A percentile compares a stretch with the other conserved stretches of the same genome.
These are phyloP conservation scores for Fusarium subtropicale DNA, from an alignment of 2,329 filamentous ascomycete species.

Conservation along the genomic window DNA sequence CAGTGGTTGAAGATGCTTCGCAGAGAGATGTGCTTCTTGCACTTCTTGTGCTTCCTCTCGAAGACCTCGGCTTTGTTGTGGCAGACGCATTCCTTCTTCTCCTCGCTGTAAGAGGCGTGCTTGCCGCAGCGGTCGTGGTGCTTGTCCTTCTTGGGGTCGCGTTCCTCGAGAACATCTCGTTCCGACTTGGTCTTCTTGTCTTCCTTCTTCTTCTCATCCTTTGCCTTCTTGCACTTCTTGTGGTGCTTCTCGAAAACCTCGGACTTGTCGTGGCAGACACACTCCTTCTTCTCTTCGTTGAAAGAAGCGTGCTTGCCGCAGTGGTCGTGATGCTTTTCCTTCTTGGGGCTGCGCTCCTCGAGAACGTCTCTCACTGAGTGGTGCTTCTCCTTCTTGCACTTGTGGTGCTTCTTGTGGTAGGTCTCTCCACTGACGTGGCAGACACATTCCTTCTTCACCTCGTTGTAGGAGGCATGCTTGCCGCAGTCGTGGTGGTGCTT, in stretches of 20 bases:
- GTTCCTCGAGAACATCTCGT: not conserved
- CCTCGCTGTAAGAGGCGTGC: not conserved
- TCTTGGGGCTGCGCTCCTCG: not conserved
- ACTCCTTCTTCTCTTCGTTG: constrained; percentile 1
- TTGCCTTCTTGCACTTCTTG: constrained; percentile 12
- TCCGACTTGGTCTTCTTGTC: not conserved
- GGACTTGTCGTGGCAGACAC: constrained; percentile 14
- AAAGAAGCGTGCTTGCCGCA: constrained; percentile 24
- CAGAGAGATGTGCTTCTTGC: not conserved
- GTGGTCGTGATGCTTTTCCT: not conserved
- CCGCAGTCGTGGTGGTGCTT: constrained; percentile 19
- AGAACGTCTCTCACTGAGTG: not conserved
- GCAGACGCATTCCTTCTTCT: not conserved
- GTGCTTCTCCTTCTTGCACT: constrained; percentile 14
- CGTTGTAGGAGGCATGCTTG: constrained; percentile 10
- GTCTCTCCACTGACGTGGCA: constrained; percentile 16
- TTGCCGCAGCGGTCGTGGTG: not conserved
- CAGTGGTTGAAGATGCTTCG: constrained; percentile 24
- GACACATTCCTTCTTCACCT: constrained; percentile 6
- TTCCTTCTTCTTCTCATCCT: not conserved
- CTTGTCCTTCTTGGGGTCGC: not conserved
- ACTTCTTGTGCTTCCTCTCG: not conserved
- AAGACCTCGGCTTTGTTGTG: not conserved
- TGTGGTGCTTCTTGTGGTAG: constrained; percentile 19
- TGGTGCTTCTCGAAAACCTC: constrained; percentile 14